phyloP scores from a whole-genome alignment of 2,329 filamentous ascomycete genomes.

The Pezizomycotina sp. region DNA sequence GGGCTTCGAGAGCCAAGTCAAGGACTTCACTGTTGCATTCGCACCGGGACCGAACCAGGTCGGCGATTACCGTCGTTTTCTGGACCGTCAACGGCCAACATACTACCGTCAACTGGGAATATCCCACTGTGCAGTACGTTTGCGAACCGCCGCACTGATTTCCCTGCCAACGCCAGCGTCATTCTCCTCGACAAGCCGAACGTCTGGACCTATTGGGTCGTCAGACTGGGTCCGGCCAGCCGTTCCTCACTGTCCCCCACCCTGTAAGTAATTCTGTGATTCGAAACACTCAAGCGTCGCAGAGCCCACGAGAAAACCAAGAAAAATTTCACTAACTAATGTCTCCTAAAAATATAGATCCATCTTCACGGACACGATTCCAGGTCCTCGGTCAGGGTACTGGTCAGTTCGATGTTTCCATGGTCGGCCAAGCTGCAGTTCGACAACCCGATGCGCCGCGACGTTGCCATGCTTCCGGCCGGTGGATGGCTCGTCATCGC shows the following conservation, averaged over 20 bases:
- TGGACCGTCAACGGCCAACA: no score
- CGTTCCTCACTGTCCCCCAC: constrained; percentile 1
- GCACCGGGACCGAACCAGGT: no score
- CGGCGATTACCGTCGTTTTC: no score
- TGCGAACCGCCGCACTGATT: no score
- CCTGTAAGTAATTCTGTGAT: constrained; percentile 5
- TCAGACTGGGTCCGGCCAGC: constrained; percentile 1
- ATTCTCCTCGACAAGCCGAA: not conserved
- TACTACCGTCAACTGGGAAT: no score
- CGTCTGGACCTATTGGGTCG: not conserved
- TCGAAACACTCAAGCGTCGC: not conserved
- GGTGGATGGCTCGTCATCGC: constrained; percentile 36
- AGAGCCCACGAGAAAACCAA: no score
- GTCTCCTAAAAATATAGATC: constrained; percentile 24
- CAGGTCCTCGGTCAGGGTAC: constrained; percentile 33
- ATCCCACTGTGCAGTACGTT: no score
- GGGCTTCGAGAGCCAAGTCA: no score
- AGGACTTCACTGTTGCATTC: no score
- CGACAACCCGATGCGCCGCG: constrained; percentile 30
- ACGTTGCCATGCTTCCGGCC: constrained; percentile 29
- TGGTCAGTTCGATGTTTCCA: constrained; percentile 19
- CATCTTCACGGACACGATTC: constrained; percentile 42
- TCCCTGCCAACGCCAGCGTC: no score
- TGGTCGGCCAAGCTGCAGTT: constrained; percentile 23
- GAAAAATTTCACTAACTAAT: constrained; percentile 21